Percentiles rank a stretch among this genome's conserved stretches.
phyloP scores from a whole-genome alignment of 106 monocot species.

The Dendrobium chrysotoxum region DNA sequence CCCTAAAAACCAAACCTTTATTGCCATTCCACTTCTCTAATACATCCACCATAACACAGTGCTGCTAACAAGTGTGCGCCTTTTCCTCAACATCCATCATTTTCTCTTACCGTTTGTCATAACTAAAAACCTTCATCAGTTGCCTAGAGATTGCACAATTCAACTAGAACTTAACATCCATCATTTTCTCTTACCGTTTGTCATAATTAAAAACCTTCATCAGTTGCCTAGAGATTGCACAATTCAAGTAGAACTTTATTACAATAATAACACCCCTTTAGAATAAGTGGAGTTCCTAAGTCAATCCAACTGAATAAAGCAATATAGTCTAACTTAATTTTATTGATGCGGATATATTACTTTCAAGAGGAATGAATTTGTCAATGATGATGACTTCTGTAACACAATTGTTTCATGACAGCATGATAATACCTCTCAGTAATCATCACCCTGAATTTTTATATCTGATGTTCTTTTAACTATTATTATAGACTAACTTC shows the following conservation, averaged over 20 bases:
- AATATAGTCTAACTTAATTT: background rate
- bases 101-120: background rate
- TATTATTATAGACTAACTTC: background rate
- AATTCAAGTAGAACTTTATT: no score
- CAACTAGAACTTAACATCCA: background rate
- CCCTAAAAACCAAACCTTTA: no score
- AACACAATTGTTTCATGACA: background rate
- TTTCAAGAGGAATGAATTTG: background rate
- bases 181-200: no score
- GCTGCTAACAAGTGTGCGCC: no score
- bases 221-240: no score
- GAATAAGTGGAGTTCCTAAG: background rate
- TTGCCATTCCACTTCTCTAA: no score
- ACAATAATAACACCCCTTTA: background rate
- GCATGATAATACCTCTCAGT: background rate
- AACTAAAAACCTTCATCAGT: background rate
- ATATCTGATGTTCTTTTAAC: background rate
- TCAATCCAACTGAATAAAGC: background rate
- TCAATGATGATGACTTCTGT: background rate
- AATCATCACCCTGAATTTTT: background rate
- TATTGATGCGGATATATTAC: background rate
- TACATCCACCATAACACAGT: no score
- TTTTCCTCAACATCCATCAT: background rate
- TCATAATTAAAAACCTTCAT: no score
- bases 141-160: background rate